These are phyloP conservation scores for Agroathelia rolfsii DNA, from an alignment of 1,284 basidiomycete species.

Conservation along the genomic window DNA sequence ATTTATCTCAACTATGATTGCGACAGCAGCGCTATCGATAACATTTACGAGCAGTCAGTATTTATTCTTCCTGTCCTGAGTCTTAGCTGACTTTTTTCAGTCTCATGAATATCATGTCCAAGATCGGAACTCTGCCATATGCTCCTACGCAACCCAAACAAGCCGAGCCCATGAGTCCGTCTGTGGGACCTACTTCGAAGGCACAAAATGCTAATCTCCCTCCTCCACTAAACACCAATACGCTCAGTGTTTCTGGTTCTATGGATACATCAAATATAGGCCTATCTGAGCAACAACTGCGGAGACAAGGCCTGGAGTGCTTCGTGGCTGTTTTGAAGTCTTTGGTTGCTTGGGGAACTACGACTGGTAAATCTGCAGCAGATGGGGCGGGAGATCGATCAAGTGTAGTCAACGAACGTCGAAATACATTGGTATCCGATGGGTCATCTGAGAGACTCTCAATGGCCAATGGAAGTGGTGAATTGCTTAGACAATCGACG, in stretches of 20 bases:
- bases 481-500: constrained; percentile 53
- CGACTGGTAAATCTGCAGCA: constrained; percentile 37
- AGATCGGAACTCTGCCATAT: constrained; percentile 71
- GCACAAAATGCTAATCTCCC: constrained; percentile 36
- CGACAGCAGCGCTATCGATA: constrained; percentile 84
- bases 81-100: constrained; percentile 27
- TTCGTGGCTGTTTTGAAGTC: constrained; percentile 81
- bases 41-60: constrained; percentile 88
- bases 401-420: constrained; percentile 29
- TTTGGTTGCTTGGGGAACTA: constrained; percentile 83
- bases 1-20: constrained; percentile 98
- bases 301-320: constrained; percentile 84
- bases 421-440: constrained; percentile 46
- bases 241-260: constrained; percentile 57
- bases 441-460: constrained; percentile 41
- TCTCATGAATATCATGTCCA: constrained; percentile 90
- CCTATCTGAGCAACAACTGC: constrained; percentile 75
- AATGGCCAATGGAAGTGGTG: constrained; percentile 32
- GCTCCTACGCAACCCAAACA: constrained; percentile 40
- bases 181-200: constrained; percentile 44
- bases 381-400: constrained; percentile 37
- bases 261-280: constrained; percentile 58
- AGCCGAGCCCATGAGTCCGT: constrained; percentile 51
- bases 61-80: constrained; percentile 6
- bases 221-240: constrained; percentile 57